These are phyloP conservation scores for Auricularia sp. DNA, from an alignment of 768 basidiomycete species.

Conservation along the genomic window DNA sequence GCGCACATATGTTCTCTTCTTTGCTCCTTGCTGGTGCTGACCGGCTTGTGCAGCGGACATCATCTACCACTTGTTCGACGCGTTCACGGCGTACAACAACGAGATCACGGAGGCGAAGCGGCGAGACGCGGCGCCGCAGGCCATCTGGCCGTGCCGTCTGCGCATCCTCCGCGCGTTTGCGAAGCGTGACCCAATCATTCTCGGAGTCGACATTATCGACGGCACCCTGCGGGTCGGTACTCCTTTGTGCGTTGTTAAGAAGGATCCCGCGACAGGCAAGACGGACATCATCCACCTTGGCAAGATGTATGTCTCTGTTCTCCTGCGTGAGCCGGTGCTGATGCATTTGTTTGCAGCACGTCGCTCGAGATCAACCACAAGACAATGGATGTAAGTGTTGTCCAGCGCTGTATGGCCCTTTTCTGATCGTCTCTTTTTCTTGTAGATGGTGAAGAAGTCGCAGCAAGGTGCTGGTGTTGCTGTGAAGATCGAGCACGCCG, in stretches of 20 bases:
- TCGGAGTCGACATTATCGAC: constrained; percentile 93
- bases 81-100: constrained; percentile 35
- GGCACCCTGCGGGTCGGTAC: constrained; percentile 87
- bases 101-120: constrained; percentile 58
- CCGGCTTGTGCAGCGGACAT: constrained; percentile 60
- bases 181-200: constrained; percentile 93
- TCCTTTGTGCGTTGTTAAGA: constrained; percentile 88
- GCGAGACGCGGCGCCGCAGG: constrained; percentile 83
- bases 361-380: constrained; percentile 98
- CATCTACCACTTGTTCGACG: constrained; percentile 41
- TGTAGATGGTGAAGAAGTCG: constrained; percentile 77
- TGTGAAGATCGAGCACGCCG: constrained; percentile 96
- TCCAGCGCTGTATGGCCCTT: background rate
- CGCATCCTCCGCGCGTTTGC: constrained; percentile 91
- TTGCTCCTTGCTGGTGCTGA: constrained; percentile 87
- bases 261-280: constrained; percentile 79
- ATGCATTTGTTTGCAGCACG: constrained; percentile 41
- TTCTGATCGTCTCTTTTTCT: background rate
- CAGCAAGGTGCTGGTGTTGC: constrained; percentile 96
- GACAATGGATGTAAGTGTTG: constrained; percentile 50
- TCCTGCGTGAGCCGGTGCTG: background rate
- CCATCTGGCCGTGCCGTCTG: constrained; percentile 93
- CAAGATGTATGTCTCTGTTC: constrained; percentile 60
- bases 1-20: constrained; percentile 61
- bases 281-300: constrained; percentile 87